Evolutionary conservation across 345 rosid genomes (phyloP).

Genomic region (Boechera stricta): DNA sequence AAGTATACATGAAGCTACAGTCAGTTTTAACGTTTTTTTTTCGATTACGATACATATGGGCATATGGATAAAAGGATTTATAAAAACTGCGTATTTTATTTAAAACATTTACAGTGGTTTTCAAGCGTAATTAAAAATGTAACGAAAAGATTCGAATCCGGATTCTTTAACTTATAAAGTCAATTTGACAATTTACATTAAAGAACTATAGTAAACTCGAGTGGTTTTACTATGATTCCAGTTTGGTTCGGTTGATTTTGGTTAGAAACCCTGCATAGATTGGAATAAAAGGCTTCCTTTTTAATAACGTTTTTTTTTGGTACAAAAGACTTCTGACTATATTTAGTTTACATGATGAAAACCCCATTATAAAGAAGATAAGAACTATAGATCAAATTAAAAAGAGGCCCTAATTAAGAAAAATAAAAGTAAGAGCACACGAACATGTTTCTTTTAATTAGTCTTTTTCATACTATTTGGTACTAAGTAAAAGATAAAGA

Average conservation of each 20-base stretch:
- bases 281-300: conserved; percentile 17
- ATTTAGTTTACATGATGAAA: conserved; percentile 37
- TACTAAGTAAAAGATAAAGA: conserved; percentile 65
- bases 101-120: neutral
- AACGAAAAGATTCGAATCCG: neutral
- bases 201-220: neutral
- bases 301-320: neutral
- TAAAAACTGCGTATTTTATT: neutral
- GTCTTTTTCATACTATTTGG: neutral
- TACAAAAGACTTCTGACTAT: conserved; percentile 8
- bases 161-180: neutral
- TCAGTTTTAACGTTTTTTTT: no score
- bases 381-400: conserved; percentile 4
- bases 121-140: neutral
- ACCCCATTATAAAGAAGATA: neutral
- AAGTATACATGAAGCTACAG: no score
- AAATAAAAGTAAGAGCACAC: conserved; percentile 6
- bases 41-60: no score
- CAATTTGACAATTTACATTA: neutral
- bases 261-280: neutral
- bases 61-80: no score
- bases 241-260: conserved; percentile 19
- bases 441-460: conserved; percentile 24
- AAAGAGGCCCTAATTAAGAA: neutral
- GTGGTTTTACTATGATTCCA: neutral